These are phyloP conservation scores for Neonectria ditissima DNA, from an alignment of 2,329 filamentous ascomycete species.

Conservation along the genomic window DNA sequence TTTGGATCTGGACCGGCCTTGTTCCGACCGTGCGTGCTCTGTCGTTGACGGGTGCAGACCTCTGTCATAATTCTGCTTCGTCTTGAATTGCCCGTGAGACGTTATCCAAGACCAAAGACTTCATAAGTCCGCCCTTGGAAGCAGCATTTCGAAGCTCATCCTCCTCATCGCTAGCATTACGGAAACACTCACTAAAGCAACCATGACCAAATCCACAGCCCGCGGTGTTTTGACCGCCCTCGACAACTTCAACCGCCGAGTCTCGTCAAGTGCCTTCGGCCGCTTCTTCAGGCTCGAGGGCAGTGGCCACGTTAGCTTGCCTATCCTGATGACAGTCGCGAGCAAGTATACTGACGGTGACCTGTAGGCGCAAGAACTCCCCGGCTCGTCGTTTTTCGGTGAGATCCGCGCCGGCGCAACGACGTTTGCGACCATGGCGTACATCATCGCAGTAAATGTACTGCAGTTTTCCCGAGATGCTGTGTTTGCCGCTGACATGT, in stretches of 20 bases:
- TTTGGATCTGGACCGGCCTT: background rate
- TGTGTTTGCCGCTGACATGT: background rate
- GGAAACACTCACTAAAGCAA: background rate
- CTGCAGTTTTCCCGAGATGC: background rate
- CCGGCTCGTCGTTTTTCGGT: constrained; percentile 69
- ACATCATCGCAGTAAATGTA: constrained; percentile 45
- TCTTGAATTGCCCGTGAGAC: background rate
- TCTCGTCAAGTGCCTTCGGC: constrained; percentile 21
- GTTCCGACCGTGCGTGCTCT: background rate
- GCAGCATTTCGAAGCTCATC: background rate
- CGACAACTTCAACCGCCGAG: background rate
- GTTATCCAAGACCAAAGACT: background rate
- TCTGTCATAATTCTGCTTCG: background rate
- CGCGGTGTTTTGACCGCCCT: background rate
- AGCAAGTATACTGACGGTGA: background rate
- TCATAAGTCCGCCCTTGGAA: background rate
- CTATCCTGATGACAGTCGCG: background rate
- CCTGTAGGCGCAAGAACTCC: constrained; percentile 58
- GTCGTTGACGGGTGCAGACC: background rate
- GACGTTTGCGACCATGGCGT: constrained; percentile 54
- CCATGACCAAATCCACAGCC: background rate
- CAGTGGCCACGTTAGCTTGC: constrained; percentile 30
- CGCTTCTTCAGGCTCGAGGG: constrained; percentile 33
- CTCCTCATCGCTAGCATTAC: background rate
- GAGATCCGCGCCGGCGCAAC: constrained; percentile 72